These are phyloP conservation scores for Pyrenophora seminiperda DNA, from an alignment of 2,329 filamentous ascomycete species.

Conservation along the genomic window DNA sequence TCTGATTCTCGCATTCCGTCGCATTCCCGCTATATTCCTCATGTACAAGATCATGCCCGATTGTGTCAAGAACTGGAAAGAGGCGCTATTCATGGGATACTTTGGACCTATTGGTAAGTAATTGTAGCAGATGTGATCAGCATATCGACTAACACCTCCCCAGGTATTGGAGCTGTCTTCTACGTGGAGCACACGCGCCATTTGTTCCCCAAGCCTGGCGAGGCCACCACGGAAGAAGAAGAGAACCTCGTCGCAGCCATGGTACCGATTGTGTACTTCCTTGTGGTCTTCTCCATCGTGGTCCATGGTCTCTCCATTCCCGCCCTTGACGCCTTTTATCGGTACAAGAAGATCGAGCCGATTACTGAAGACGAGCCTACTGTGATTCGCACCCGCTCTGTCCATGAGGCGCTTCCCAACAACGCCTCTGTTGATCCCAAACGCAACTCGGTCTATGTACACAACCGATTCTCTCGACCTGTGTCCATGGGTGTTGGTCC, in stretches of 20 bases:
- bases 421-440: constrained; percentile 46
- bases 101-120: constrained; percentile 50
- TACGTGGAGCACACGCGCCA: constrained; percentile 54
- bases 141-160: background rate
- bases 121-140: background rate
- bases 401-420: constrained; percentile 48
- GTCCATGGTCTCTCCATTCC: constrained; percentile 58
- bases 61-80: constrained; percentile 59
- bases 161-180: constrained; percentile 52
- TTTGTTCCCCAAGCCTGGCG: constrained; percentile 50
- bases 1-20: constrained; percentile 60
- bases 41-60: constrained; percentile 62
- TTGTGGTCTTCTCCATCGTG: constrained; percentile 54
- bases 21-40: constrained; percentile 61
- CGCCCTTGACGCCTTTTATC: constrained; percentile 49
- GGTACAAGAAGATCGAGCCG: constrained; percentile 48
- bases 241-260: constrained; percentile 50
- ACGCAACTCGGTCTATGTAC: constrained; percentile 47
- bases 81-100: constrained; percentile 67
- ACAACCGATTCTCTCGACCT: constrained; percentile 54
- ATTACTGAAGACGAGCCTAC: constrained; percentile 48
- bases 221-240: constrained; percentile 49
- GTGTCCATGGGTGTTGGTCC: constrained; percentile 13
- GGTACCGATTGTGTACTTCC: constrained; percentile 54
- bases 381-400: constrained; percentile 41